phyloP scores from a whole-genome alignment of 2,329 filamentous ascomycete genomes.

The Dryadomyces sulphureus region DNA sequence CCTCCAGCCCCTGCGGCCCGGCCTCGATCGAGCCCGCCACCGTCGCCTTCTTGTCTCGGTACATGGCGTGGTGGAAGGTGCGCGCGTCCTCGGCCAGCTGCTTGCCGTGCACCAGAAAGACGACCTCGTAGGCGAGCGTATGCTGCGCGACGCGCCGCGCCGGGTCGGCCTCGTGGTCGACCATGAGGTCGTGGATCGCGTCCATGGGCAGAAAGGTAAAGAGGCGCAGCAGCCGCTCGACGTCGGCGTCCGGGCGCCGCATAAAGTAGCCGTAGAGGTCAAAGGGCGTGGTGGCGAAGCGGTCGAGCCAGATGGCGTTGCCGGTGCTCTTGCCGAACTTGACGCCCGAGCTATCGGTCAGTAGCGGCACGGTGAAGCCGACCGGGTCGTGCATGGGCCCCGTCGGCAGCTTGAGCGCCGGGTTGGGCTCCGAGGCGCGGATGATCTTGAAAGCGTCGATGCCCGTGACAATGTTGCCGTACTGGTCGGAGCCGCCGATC shows the following conservation, averaged over 20 bases:
- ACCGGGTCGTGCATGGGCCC: constrained; percentile 44
- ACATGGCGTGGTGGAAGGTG: constrained; percentile 34
- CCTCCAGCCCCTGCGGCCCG: neutral
- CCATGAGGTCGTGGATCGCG: constrained; percentile 54
- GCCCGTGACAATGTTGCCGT: constrained; percentile 85
- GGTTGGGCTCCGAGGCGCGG: constrained; percentile 37
- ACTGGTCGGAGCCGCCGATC: constrained; percentile 91
- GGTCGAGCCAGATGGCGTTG: constrained; percentile 87
- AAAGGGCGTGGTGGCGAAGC: constrained; percentile 63
- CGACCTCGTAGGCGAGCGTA: constrained; percentile 64
- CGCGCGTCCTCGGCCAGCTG: constrained; percentile 49
- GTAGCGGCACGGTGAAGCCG: constrained; percentile 79
- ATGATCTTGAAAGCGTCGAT: constrained; percentile 73
- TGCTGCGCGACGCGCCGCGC: constrained; percentile 70
- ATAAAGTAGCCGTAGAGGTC: constrained; percentile 89
- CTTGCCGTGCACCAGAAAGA: constrained; percentile 63
- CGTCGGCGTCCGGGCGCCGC: constrained; percentile 63
- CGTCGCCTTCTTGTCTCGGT: constrained; percentile 18
- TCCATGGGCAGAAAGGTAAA: constrained; percentile 74
- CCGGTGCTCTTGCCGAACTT: constrained; percentile 94
- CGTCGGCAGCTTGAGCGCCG: constrained; percentile 21
- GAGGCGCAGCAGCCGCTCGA: constrained; percentile 69
- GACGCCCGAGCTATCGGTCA: constrained; percentile 70
- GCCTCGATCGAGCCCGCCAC: neutral
- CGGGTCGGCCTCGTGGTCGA: constrained; percentile 50